Conservation (phyloP, 371 early-diverging fungal genomes). For the Mortierella sp. region DNA sequence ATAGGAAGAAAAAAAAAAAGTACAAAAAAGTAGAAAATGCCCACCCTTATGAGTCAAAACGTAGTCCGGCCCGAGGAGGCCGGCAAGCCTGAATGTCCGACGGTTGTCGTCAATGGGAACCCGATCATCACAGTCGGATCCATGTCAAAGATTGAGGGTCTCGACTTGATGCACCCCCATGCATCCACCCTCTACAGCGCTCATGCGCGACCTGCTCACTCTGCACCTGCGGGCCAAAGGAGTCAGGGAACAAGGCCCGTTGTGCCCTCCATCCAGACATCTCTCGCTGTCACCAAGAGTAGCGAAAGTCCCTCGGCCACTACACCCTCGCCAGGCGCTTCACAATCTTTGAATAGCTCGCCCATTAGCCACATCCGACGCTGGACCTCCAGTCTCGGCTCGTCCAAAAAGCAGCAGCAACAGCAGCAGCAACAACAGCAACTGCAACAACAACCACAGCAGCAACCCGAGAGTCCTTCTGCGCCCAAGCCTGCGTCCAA, state of each 20-base stretch:
- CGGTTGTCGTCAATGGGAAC: neutral
- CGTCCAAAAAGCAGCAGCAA: constrained; percentile 20
- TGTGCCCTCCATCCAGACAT: constrained; percentile 9
- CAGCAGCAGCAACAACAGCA: neutral
- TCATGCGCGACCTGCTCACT: neutral
- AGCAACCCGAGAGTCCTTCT: neutral
- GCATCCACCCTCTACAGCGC: neutral
- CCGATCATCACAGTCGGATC: neutral
- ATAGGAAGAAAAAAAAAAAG: neutral
- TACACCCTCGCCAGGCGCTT: neutral
- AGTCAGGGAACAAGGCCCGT: neutral
- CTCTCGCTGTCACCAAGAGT: constrained; percentile 2
- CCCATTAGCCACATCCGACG: constrained; percentile 44
- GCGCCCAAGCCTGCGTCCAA: constrained; percentile 20
- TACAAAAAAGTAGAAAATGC: constrained; percentile 4
- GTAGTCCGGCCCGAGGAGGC: constrained; percentile 22
- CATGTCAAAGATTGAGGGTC: neutral
- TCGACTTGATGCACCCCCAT: neutral
- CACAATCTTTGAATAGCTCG: constrained; percentile 7
- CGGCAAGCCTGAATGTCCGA: neutral
- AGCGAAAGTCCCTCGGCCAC: constrained; percentile 4
- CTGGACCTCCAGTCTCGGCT: constrained; percentile 36
- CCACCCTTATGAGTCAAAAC: constrained; percentile 24
- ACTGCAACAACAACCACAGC: neutral
- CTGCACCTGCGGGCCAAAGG: neutral